phyloP scores from a whole-genome alignment of 495 filamentous ascomycete species.

The Aspergillus wentii region DNA sequence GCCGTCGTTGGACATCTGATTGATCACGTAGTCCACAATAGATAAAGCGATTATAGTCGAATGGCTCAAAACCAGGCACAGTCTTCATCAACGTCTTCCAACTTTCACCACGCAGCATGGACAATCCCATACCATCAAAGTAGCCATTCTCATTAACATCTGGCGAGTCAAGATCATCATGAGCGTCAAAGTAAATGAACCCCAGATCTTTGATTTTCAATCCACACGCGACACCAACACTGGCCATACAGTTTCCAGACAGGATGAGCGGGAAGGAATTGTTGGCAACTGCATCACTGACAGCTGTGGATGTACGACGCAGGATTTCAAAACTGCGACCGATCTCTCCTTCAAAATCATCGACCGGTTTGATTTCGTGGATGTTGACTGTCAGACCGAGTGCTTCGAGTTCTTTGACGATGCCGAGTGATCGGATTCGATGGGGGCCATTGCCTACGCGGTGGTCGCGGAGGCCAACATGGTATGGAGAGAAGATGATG shows the following conservation, averaged over 20 bases:
- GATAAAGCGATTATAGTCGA: conserved; percentile 13
- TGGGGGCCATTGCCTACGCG: conserved; percentile 23
- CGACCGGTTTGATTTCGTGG: conserved; percentile 13
- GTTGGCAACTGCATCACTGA: conserved; percentile 7
- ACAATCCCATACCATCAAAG: conserved; percentile 21
- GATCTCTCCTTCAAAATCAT: conserved; percentile 22
- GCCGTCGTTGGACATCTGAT: conserved; percentile 8
- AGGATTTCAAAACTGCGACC: conserved; percentile 22
- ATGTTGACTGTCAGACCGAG: conserved; percentile 8
- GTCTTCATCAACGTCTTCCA: conserved; percentile 19
- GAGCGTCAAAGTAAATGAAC: conserved; percentile 22
- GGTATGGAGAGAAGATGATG: conserved; percentile 25
- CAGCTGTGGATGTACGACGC: conserved; percentile 14
- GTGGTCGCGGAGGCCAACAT: conserved; percentile 20
- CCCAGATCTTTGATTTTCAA: conserved; percentile 10
- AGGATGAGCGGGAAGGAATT: conserved; percentile 18
- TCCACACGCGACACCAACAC: conserved; percentile 16
- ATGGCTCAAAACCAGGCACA: conserved; percentile 15
- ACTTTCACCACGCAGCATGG: conserved; percentile 24
- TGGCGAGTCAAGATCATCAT: conserved; percentile 23
- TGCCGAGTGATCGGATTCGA: conserved; percentile 10
- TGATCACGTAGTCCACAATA: conserved; percentile 20
- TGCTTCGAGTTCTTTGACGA: conserved; percentile 8
- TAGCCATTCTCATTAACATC: conserved; percentile 24
- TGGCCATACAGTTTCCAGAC: conserved; percentile 22